Conservation (phyloP, 306 rosid species). For the Quercus cerris region DNA sequence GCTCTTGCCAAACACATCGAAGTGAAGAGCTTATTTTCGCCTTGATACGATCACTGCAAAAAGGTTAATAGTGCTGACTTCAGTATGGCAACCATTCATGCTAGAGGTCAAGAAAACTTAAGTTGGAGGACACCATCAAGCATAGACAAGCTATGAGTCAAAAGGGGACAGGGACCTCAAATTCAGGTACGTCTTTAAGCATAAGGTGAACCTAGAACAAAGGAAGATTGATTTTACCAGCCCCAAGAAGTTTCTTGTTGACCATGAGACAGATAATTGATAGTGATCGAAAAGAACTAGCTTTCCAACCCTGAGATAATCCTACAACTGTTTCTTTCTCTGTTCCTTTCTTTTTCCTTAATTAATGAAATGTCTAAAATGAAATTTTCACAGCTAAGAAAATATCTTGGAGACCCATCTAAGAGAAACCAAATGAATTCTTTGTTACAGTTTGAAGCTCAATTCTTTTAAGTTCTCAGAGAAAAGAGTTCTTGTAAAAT, state of each 20-base stretch:
- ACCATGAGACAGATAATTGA: not conserved
- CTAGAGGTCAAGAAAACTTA: constrained; percentile 6
- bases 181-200: not conserved
- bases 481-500: too few relatives aligned
- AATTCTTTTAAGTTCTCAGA: not conserved
- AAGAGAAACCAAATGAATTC: not conserved
- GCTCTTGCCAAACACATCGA: constrained; percentile 56
- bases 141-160: not conserved
- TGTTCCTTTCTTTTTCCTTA: not conserved
- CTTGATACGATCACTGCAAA: constrained; percentile 63
- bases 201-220: not conserved
- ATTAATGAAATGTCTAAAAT: not conserved
- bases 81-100: constrained; percentile 2
- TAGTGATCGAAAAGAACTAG: not conserved
- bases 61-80: constrained; percentile 16
- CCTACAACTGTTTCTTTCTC: not conserved
- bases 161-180: not conserved
- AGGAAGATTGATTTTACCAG: not conserved
- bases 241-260: not conserved
- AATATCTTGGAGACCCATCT: not conserved
- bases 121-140: not conserved
- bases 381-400: not conserved
- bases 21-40: constrained; percentile 66
- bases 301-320: not conserved
- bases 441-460: not conserved